Base-by-base conservation (phyloP, 257 asterid genomes). In the Solanum infundibuliforme region DNA sequence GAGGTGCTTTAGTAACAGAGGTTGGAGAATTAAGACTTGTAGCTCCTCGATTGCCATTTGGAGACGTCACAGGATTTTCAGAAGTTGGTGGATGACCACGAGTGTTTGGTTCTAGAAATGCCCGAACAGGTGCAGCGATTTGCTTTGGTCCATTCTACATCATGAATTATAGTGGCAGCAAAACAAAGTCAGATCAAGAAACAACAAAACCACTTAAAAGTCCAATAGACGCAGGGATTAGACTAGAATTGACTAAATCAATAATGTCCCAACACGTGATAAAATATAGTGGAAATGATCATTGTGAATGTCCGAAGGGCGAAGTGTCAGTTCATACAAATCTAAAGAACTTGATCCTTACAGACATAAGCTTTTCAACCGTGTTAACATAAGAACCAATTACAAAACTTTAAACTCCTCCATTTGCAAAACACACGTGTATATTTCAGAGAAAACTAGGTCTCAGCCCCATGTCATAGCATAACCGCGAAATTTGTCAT, bases 81-180 rank as follows among this genome's bases (percentile, higher is more conserved):
- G 34, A 41, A 58, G 36, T 74, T 21, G 93, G 93, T 68, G 87
- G 76, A 55, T n/a, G 84, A 71, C 90, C 89, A 36, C 52, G 52
- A 66, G 85, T 35, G 62, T 88, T 87, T 13, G 88, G 89, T 86
- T 83, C 91, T 11, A 88, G 52, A 82, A 38, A 89, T 36, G 90
- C 55, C 52, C 12, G 87, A 86, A 93, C 62, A 27, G 79, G 93
- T 35, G 84, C 89, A 41, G 91, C 89, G 65, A 96, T 92, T 90
- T 87, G 95, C 89, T 94, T 95, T 55, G 98, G 98, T 66, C 99
- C 99, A 46, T 95, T 94, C 99, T 97, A 82, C 83, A 90, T 66
- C 55, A 81, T 69, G 72, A 31, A 87, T 41, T 11, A 27, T 88
- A 29, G 83, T 27, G 88, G 34, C 46, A 36, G 86, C 48, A 85